Evolutionary conservation across 1,284 basidiomycete genomes (phyloP), one percentile per base, ranked within the genome.

Genomic region (Moesziomyces parantarcticus): DNA sequence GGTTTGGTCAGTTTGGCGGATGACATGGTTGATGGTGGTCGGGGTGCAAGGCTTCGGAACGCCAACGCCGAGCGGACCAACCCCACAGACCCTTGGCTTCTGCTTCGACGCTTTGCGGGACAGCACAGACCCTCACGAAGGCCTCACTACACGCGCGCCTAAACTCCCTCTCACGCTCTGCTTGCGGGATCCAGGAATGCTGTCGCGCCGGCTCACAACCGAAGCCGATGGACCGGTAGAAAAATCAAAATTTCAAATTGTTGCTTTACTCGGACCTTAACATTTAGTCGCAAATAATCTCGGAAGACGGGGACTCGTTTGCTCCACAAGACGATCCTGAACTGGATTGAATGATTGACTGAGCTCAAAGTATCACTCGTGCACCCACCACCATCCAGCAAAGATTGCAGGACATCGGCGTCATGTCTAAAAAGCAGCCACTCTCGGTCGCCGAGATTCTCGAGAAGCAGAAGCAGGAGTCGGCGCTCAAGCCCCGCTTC

Each of bases 391-490:
- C 18, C 36, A 39, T 39, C 29, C 29, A 32, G 29, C 11, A 41
- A 4, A 10, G 4, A n/a, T 10, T 22, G 20, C 39, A 25, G 18
- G 21, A 22, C 36, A 55, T 14, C 7, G 36, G 36, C 36, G 6
- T 6, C 4, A 73, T 73, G 70, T 67, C 64, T 0, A 55, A 23
- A 26, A 64, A 61, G 32, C 56, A 59, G 23, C 79, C 79, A 5
- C 65, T 78, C 21, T 79, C 77, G 39, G 68, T 81, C n/a, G 70
- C 77, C 22, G 76, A 73, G 41, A 58, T 81, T 2, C 59, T 81
- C 49, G 50, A 68, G 16, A 75, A 70, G 67, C 76, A 81, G 46
- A 65, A 66, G 48, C 64, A 63, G 21, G 62, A 63, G 29, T 58
- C 65, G 16, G 50, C 60, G 1, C 58, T 81, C 60, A 79, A 76